A percentile compares a stretch with the other conserved stretches of the same genome.
Evolutionary conservation across 441 rosid genomes (phyloP).

Genomic region (Francoa sonchifolia): DNA sequence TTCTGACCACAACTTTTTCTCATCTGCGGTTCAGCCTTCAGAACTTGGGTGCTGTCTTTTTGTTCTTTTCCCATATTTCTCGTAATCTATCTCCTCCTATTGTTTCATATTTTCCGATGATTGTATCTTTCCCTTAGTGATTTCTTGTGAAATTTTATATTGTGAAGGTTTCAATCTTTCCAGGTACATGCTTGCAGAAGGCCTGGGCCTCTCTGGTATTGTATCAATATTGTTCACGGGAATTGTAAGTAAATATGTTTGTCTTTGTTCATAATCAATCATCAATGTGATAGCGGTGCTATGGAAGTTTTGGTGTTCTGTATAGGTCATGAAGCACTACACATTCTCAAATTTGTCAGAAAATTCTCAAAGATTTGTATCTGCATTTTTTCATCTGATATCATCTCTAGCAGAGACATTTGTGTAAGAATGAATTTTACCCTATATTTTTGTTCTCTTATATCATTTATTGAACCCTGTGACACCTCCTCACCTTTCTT

Average conservation of each 20-base stretch:
- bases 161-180: too few relatives aligned
- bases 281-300: conserved; percentile 11
- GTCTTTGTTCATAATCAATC: conserved; percentile 1
- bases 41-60: conserved; percentile 96
- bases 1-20: conserved; percentile 13
- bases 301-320: conserved; percentile 14
- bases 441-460: conserved; percentile 6
- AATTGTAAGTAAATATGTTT: conserved; percentile 48
- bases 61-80: conserved; percentile 95
- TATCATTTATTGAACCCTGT: conserved; percentile 11
- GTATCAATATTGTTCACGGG: conserved; percentile 96
- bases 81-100: conserved; percentile 42
- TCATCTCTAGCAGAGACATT: conserved; percentile 98
- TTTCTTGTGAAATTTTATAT: too few relatives aligned
- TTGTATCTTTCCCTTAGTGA: too few relatives aligned
- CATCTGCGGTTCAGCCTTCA: conserved; percentile 57
- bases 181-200: conserved; percentile 99
- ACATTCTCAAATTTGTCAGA: conserved; percentile 87
- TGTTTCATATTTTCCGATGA: conserved; percentile 7
- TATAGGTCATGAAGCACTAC: conserved; percentile 95
- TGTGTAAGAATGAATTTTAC: conserved; percentile 35
- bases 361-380: conserved; percentile 83
- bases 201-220: conserved; percentile 96
- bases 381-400: conserved; percentile 87
- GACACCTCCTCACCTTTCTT: conserved; percentile 12